Evolutionary conservation across 2,329 filamentous ascomycete species (phyloP), one percentile per base, ranked within the genome.

Genomic region (Intubia oerlemansii): DNA sequence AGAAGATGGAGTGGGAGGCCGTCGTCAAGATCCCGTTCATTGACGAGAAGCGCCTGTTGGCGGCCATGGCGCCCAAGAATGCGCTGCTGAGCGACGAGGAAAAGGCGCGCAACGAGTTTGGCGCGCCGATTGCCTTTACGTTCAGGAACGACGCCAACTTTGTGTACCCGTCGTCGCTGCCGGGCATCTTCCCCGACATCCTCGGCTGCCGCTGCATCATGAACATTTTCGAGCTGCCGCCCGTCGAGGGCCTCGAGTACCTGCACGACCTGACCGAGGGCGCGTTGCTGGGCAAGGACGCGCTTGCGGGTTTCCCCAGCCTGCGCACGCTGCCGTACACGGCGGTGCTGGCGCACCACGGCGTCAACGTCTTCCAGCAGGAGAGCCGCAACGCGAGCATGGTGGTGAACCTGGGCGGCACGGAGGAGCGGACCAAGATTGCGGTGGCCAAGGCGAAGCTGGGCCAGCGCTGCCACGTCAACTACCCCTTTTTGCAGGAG

Each of bases 1-100:
- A 98, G 58, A 98, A 92, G 56, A 90, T 92, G 77, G 90, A 98
- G 38, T 98, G 88, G 88, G 88, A 98, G 47, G 88, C 88, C 17
- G 85, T 98, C 21, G 82, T 98, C 38, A 98, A 95, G 51, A 98
- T 98, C 44, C 88, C 88, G 0, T 98, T 98, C 51, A 98, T 98
- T 37, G 81, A 98, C 33, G 85, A 98, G 48, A 69, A 75, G 42
- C 69, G 88, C 16, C 57, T 98, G 3, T 59, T 98, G 31, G 54
- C 59, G 21, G 88, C 85, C 7, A 93, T 98, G 78, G 73, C 63
- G 11, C 72, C 82, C 6, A 82, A 75, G 46, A 84, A 95, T 38
- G 57, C 72, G 24, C 53, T 77, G 2, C 59, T 98, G n/a, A 68
- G 68, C 4, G 62, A 72, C 3, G 79, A 75, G 2, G 81, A 98